phyloP scores from a whole-genome alignment of 169 alveolate species.

The Babesia ovis region DNA sequence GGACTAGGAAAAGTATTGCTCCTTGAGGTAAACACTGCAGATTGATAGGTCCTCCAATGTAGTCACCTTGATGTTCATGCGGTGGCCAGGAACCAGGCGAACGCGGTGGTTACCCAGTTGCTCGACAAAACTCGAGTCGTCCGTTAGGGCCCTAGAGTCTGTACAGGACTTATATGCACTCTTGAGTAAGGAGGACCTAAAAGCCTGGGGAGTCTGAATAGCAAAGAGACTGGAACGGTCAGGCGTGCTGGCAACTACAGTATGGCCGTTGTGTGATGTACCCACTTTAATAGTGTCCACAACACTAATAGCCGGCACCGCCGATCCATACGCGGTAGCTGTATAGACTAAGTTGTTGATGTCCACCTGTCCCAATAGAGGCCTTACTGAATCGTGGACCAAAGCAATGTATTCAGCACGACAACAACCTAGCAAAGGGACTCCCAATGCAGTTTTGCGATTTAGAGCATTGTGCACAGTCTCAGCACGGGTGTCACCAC shows the following conservation, averaged over 20 bases:
- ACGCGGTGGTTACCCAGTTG: conserved; percentile 1
- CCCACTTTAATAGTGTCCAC: conserved; percentile 55
- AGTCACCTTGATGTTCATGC: conserved; percentile 51
- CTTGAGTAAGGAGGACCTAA: conserved; percentile 33
- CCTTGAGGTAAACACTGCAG: conserved; percentile 10
- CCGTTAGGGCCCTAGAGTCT: conserved; percentile 26
- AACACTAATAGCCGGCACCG: conserved; percentile 40
- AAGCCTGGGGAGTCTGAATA: conserved; percentile 68
- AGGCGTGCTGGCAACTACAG: conserved; percentile 7
- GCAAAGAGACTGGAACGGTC: conserved; percentile 41
- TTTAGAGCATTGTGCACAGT: conserved; percentile 55
- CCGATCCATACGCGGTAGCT: conserved; percentile 32
- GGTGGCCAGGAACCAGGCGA: conserved; percentile 38
- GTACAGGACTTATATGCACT: conserved; percentile 32
- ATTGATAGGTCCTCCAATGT: conserved; percentile 25
- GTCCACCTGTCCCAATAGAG: conserved; percentile 31
- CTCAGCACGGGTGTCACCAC: conserved; percentile 32
- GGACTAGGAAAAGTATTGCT: conserved; percentile 11
- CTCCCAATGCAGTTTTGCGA: conserved; percentile 10
- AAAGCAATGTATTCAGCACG: conserved; percentile 40
- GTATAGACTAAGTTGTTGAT: conserved; percentile 13
- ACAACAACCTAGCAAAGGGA: conserved; percentile 10
- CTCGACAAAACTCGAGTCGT: conserved; percentile 61
- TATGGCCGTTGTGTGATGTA: background rate
- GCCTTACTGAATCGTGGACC: conserved; percentile 65